Evolutionary conservation across 352 stramenopile species (phyloP).

Genomic region (Phytophthora boehmeriae): DNA sequence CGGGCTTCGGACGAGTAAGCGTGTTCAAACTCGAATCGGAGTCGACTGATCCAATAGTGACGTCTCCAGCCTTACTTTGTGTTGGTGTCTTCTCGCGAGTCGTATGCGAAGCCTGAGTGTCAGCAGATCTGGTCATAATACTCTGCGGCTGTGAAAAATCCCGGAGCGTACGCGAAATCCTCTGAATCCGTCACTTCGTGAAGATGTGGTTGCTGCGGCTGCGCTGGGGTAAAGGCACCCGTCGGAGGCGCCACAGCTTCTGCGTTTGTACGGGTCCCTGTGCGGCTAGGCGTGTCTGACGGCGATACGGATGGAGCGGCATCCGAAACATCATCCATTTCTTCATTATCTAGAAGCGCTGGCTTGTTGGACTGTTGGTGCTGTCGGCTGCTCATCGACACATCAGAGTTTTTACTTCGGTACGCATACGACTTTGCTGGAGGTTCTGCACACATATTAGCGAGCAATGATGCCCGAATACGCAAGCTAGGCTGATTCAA

Average conservation of each 20-base stretch:
- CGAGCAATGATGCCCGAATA: slow-evolving; percentile 59
- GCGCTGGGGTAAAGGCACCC: slow-evolving; percentile 24
- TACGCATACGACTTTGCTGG: slow-evolving; percentile 37
- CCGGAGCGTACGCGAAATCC: slow-evolving; percentile 58
- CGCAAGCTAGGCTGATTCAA: slow-evolving; percentile 72
- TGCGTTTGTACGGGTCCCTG: slow-evolving; percentile 9
- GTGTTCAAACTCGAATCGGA: slow-evolving; percentile 42
- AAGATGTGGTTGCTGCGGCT: slow-evolving; percentile 30
- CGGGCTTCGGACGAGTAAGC: slow-evolving; percentile 48
- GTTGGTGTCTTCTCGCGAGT: slow-evolving; percentile 21
- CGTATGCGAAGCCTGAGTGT: slow-evolving; percentile 7
- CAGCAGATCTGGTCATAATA: slow-evolving; percentile 29
- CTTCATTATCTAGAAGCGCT: slow-evolving; percentile 39
- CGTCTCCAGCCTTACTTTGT: slow-evolving; percentile 17
- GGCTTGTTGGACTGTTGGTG: slow-evolving; percentile 15
- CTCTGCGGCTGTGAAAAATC: slow-evolving; percentile 66
- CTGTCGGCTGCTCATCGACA: slow-evolving; percentile 36
- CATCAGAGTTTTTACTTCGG: slow-evolving; percentile 36
- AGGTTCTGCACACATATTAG: slow-evolving; percentile 75
- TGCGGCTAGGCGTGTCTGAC: slow-evolving; percentile 2
- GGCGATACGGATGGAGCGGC: slow-evolving; percentile 2
- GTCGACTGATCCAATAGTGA: slow-evolving; percentile 54
- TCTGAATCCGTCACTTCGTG: slow-evolving; percentile 28
- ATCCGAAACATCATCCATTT: slow-evolving; percentile 48
- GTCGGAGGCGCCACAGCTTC: slow-evolving; percentile 9